Evolutionary conservation across 2,329 filamentous ascomycete genomes (phyloP).

Genomic region (Fusarium sp.): DNA sequence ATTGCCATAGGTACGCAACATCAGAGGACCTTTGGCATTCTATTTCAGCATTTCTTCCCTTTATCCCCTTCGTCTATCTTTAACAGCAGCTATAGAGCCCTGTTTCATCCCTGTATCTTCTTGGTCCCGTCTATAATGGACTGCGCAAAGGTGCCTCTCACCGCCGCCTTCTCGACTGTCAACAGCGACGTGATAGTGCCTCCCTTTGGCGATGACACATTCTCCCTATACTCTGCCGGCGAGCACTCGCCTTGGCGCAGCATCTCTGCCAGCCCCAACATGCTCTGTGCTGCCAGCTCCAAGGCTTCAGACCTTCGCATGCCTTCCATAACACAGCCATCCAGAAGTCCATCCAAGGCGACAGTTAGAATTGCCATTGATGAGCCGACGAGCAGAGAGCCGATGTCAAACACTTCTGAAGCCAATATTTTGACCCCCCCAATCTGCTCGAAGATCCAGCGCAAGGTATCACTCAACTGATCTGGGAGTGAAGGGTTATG

Average conservation of each 20-base stretch:
- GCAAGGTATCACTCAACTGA: conserved; percentile 2
- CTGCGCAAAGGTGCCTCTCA: conserved; percentile 10
- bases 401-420: conserved; percentile 15
- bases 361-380: conserved; percentile 13
- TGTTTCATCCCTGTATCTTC: neutral
- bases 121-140: neutral
- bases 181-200: conserved; percentile 5
- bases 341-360: conserved; percentile 8
- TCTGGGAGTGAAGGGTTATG: conserved; percentile 3
- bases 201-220: conserved; percentile 11
- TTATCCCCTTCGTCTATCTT: no score
- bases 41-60: neutral
- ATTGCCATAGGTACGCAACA: no score
- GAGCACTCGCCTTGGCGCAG: neutral
- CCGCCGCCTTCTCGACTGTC: conserved; percentile 14
- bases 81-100: no score
- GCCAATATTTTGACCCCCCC: conserved; percentile 9
- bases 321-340: conserved; percentile 13
- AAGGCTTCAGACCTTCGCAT: conserved; percentile 11
- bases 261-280: conserved; percentile 10
- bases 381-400: conserved; percentile 10
- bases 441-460: conserved; percentile 12
- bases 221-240: conserved; percentile 3
- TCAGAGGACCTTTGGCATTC: no score
- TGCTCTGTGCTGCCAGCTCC: conserved; percentile 12